Evolutionary conservation across 805 yeast species (phyloP).

Genomic region (Komagataella ulmi): DNA sequence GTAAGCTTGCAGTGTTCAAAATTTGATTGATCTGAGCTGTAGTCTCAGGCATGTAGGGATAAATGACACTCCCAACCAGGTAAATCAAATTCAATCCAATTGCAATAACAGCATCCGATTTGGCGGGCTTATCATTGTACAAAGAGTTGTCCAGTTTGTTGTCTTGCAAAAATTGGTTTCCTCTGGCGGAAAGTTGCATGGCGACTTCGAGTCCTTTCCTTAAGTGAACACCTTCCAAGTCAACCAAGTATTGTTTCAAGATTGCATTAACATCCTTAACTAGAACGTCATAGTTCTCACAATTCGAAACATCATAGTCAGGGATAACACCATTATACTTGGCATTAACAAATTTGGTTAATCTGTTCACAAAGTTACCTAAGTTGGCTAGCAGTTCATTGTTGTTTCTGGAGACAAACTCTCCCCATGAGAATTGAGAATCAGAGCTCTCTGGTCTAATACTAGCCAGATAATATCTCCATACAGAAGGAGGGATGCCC

Average conservation of each 20-base stretch:
- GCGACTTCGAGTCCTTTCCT: constrained; percentile 87
- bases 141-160: constrained; percentile 86
- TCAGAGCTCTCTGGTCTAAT: constrained; percentile 94
- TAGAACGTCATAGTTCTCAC: constrained; percentile 32
- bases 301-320: constrained; percentile 31
- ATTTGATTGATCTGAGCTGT: constrained; percentile 57
- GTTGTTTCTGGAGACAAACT: constrained; percentile 88
- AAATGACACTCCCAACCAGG: constrained; percentile 66
- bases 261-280: constrained; percentile 49
- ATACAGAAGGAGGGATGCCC: constrained; percentile 82
- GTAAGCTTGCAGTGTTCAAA: constrained; percentile 69
- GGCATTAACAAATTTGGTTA: constrained; percentile 79
- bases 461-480: constrained; percentile 93
- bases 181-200: constrained; percentile 84
- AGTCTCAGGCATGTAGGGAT: constrained; percentile 88
- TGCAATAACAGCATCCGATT: constrained; percentile 85
- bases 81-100: constrained; percentile 83
- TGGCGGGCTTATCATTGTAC: constrained; percentile 60
- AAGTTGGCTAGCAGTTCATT: constrained; percentile 88
- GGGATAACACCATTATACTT: constrained; percentile 91
- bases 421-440: constrained; percentile 95
- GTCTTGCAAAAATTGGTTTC: constrained; percentile 92
- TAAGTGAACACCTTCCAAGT: constrained; percentile 68
- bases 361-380: constrained; percentile 93
- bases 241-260: constrained; percentile 46